Evolutionary conservation across 192 early-diverging fungal genomes (phyloP).

Genomic region (Spizellomyces sp.): DNA sequence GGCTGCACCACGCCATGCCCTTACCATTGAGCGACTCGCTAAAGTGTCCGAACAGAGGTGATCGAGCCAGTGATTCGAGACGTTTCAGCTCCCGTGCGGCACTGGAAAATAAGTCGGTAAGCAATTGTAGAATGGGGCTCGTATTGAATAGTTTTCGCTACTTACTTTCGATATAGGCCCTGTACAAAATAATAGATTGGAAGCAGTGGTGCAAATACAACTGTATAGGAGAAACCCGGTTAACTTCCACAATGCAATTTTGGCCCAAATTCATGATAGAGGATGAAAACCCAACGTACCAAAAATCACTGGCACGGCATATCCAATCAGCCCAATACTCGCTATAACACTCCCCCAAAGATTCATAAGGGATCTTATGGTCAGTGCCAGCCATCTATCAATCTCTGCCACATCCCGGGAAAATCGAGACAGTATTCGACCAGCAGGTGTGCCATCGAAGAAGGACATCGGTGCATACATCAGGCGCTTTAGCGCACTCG

Average conservation of each 20-base stretch:
- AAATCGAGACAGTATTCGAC: slow-evolving; percentile 70
- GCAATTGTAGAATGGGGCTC: not conserved
- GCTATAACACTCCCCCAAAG: not conserved
- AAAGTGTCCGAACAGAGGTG: slow-evolving; percentile 70
- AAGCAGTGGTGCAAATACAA: slow-evolving; percentile 20
- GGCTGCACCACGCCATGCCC: not conserved
- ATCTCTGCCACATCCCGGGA: slow-evolving; percentile 43
- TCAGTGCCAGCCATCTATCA: slow-evolving; percentile 16
- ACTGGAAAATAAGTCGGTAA: not conserved
- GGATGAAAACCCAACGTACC: not conserved
- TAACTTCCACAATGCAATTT: not conserved
- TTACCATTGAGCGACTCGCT: slow-evolving; percentile 53
- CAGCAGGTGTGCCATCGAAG: slow-evolving; percentile 64
- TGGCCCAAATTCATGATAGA: not conserved
- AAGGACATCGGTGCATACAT: slow-evolving; percentile 60
- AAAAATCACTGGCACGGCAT: not conserved
- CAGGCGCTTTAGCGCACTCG: slow-evolving; percentile 40
- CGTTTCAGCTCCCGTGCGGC: slow-evolving; percentile 58
- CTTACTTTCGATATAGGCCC: slow-evolving; percentile 34
- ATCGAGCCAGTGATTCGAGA: slow-evolving; percentile 72
- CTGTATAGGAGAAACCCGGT: not conserved
- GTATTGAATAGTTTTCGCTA: not conserved
- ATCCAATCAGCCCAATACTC: not conserved
- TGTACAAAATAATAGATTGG: slow-evolving; percentile 38
- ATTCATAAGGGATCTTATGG: not conserved